Base-by-base conservation (phyloP, 2,329 filamentous ascomycete genomes). In the Cladobotryum protrusum region DNA sequence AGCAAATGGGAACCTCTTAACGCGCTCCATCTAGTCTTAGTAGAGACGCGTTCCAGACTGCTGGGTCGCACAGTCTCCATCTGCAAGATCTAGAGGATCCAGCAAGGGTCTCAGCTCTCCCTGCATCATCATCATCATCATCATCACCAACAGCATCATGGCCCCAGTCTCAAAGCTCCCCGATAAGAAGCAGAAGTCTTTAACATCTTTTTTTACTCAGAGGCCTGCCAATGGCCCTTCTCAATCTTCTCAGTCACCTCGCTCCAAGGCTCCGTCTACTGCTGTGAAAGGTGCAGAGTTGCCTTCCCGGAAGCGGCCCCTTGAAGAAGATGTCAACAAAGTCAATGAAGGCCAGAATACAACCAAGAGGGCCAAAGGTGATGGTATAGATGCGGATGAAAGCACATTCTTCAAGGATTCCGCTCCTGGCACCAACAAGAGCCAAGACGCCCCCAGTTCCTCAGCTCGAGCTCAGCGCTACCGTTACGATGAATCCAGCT, bases 121-220 rank as follows among this genome's bases (percentile, higher is more conserved):
- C 44, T 11, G 36, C 19, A 33, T 34, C 37, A 41, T 24, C 24
- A 8, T 33, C 48, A 41, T n/a, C 19, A 33, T 34, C 37, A 41
- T 24, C 24, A 8, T 33, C 48, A 41, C n/a, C n/a, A 33, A 24
- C 36, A 7, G 7, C 35, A 45, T 9, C 33, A 71, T 71, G 68
- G 59, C 67, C 17, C 66, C 67, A 9, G 48, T 58, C 37, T 51
- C 73, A 1, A 73, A 73, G 46, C 57, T 70, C 0, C 58, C 69
- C 24, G 70, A 66, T 48, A 87, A 86, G 67, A 87, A 85, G 60
- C 89, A 96, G 63, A 80, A 85, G 57, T 88, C 89, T 1, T 85
- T 96, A 54, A 93, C 89, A 3, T 91, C 83, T 63, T 95, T 95
- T 70, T 95, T 95, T 65, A 79, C 82, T 1, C 82, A 81, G 13